phyloP scores from a whole-genome alignment of 768 basidiomycete species.

The Hydnomerulius pinastri region DNA sequence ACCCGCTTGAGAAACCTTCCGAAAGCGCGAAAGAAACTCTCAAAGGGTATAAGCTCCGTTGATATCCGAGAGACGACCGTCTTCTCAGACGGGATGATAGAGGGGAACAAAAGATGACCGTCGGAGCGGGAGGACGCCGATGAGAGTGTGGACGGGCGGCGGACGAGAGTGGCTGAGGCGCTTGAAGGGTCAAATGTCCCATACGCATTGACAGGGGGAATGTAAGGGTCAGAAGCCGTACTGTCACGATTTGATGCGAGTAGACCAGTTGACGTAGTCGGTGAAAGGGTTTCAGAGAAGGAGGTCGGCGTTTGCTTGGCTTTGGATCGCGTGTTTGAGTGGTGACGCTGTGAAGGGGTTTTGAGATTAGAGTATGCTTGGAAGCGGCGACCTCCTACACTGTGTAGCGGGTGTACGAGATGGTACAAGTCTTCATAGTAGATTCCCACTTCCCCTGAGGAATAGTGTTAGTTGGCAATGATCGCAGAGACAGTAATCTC shows the following conservation, averaged over 20 bases:
- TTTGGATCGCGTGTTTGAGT: neutral
- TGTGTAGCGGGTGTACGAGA: slow-evolving; percentile 56
- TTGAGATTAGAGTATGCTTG: neutral
- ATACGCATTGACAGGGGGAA: slow-evolving; percentile 51
- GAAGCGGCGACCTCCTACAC: slow-evolving; percentile 35
- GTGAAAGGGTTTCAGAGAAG: neutral
- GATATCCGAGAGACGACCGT: slow-evolving; percentile 14
- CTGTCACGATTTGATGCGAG: too few species aligned
- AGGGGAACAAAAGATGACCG: neutral
- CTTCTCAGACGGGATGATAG: neutral
- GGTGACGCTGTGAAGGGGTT: neutral
- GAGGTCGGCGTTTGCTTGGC: neutral
- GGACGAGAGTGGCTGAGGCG: slow-evolving; percentile 3
- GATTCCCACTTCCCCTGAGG: slow-evolving; percentile 55
- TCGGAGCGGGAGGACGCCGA: neutral
- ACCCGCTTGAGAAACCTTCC: slow-evolving; percentile 10
- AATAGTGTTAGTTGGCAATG: neutral
- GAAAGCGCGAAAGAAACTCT: slow-evolving; percentile 5
- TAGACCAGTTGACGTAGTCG: too few species aligned
- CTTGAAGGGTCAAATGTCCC: slow-evolving; percentile 45
- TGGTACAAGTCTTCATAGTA: slow-evolving; percentile 65
- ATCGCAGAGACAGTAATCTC: neutral
- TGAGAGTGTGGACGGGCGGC: neutral
- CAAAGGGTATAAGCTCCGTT: slow-evolving; percentile 27
- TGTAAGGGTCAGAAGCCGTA: slow-evolving; percentile 33